These are phyloP conservation scores for Draba incana DNA, from an alignment of 345 rosid species.

Conservation along the genomic window DNA sequence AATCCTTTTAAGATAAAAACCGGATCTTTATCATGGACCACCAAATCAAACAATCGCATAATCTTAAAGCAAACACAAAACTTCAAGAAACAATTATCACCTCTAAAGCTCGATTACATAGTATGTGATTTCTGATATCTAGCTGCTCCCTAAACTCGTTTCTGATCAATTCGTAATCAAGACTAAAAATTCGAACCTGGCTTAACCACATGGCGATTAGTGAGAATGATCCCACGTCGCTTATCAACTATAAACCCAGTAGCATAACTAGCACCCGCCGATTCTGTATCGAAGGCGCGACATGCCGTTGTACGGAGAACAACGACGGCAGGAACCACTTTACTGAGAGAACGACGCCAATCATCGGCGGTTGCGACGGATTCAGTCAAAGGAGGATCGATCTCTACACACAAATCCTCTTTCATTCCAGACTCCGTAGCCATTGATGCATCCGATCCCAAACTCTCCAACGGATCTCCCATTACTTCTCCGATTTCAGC, in stretches of 20 bases:
- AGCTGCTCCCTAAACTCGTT: slow-evolving; percentile 8
- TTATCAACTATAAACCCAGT: slow-evolving; percentile 94
- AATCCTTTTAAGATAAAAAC: neutral
- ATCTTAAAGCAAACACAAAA: slow-evolving; percentile 8
- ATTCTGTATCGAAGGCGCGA: slow-evolving; percentile 90
- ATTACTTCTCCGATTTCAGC: slow-evolving; percentile 34
- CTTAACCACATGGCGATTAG: slow-evolving; percentile 96
- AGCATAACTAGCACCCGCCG: slow-evolving; percentile 76
- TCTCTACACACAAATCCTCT: slow-evolving; percentile 67
- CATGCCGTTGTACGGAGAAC: slow-evolving; percentile 83
- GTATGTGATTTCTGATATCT: too few species aligned
- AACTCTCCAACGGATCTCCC: slow-evolving; percentile 61
- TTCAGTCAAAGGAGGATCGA: slow-evolving; percentile 59
- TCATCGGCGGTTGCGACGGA: slow-evolving; percentile 75
- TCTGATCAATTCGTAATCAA: neutral
- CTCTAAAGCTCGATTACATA: neutral
- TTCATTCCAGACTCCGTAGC: slow-evolving; percentile 54
- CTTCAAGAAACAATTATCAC: neutral
- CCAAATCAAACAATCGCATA: slow-evolving; percentile 28
- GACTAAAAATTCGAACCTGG: slow-evolving; percentile 50
- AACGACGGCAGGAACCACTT: slow-evolving; percentile 89
- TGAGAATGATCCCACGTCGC: slow-evolving; percentile 87
- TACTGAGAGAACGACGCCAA: slow-evolving; percentile 75
- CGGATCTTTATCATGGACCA: slow-evolving; percentile 15
- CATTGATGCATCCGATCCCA: slow-evolving; percentile 53